Base-by-base conservation (phyloP, 345 rosid species). In the Ceriops zippeliana region DNA sequence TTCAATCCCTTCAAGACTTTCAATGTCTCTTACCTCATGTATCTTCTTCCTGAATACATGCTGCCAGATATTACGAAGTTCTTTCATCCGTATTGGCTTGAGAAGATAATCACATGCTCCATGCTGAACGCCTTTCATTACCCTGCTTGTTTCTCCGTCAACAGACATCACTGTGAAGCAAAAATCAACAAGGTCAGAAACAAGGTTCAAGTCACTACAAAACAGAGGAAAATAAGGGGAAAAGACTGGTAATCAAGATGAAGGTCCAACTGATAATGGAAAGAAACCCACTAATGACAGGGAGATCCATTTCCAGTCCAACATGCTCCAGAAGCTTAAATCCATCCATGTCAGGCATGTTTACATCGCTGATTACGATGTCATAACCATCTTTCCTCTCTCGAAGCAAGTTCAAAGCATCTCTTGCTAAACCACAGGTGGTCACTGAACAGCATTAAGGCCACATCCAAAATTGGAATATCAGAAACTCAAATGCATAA, bases 321-420 rank as follows among this genome's bases (percentile, higher is more conserved):
- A 91, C 97, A 24, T 80, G 93, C 74, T 95, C 99, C 6, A 95
- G 90, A 66, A 95, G 99, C 66, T 88, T 95, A 70, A 95, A 95
- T 4, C 99, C 99, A 54, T 95, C 97, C 98, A 93, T 93, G 82
- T 93, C 98, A n/a, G 98, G 98, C 98, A 93, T 93, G 86, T 91
- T 89, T 15, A 93, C 97, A 67, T 91, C 98, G 62, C 97, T 93
- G 68, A 95, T 88, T 35, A 93, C 98, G 38, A 91, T 95, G 73
- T 89, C 98, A 68, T 80, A 93, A n/a, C 91, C 90, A 52, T 89
- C 96, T 75, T 93, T 91, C 81, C 86, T 87, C 68, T 91, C 96
- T 0, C 96, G 92, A 15, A 89, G 96, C 70, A 89, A 66, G 77
- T 53, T 78, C 68, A 93, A 70, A 58, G 98, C 97, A 38, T 91